Evolutionary conservation across 2,329 filamentous ascomycete species (phyloP).

Genomic region (Cladosporium colombiae): DNA sequence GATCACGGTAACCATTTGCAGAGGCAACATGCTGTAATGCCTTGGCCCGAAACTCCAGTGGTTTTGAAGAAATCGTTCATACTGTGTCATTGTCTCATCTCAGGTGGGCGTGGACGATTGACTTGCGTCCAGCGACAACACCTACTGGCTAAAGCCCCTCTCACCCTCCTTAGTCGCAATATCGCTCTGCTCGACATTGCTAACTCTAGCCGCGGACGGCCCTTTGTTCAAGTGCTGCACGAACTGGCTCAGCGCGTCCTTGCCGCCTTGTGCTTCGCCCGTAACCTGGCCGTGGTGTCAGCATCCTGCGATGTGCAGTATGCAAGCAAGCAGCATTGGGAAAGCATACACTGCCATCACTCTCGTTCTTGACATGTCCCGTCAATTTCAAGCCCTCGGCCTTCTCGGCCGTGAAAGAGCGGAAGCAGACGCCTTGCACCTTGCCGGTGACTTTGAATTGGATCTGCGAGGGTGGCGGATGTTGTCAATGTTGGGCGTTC

Average conservation of each 20-base stretch:
- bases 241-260: constrained; percentile 66
- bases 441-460: constrained; percentile 50
- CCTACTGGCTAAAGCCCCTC: constrained; percentile 54
- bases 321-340: not conserved
- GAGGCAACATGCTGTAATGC: no score
- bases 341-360: constrained; percentile 41
- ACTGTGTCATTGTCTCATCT: no score
- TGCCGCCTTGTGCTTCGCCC: constrained; percentile 81
- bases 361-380: constrained; percentile 49
- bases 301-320: not conserved
- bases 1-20: no score
- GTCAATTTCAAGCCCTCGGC: constrained; percentile 47
- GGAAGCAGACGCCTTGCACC: constrained; percentile 56
- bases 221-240: constrained; percentile 75
- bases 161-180: constrained; percentile 68
- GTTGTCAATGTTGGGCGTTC: not conserved
- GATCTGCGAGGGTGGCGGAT: constrained; percentile 38
- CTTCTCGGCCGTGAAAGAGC: constrained; percentile 47
- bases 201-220: constrained; percentile 70
- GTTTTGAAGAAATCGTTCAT: no score
- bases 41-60: no score
- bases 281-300: constrained; percentile 62
- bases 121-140: no score
- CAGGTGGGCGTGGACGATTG: no score
- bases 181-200: constrained; percentile 69